Evolutionary conservation across 345 rosid genomes (phyloP).

Genomic region (Erodium maritimum): DNA sequence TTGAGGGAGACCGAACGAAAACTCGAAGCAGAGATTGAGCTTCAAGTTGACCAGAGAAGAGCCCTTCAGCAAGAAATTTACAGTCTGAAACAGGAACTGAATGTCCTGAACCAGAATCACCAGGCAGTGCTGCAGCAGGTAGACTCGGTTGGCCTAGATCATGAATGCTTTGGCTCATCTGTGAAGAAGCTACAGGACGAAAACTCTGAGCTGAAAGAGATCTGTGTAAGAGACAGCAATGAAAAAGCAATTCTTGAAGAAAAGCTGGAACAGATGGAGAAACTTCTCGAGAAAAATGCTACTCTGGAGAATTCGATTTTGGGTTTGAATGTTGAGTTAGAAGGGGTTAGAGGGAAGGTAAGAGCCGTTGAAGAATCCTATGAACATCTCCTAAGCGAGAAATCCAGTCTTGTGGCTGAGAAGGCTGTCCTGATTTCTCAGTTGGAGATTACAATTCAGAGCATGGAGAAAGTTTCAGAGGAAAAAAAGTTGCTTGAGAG

Average conservation of each 20-base stretch:
- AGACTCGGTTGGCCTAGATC: constrained; percentile 54
- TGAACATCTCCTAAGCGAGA: constrained; percentile 44
- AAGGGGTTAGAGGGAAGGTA: constrained; percentile 55
- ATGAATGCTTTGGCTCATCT: constrained; percentile 48
- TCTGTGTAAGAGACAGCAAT: constrained; percentile 32
- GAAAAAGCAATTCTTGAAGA: constrained; percentile 48
- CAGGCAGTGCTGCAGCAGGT: constrained; percentile 54
- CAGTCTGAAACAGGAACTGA: constrained; percentile 84
- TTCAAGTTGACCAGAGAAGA: constrained; percentile 77
- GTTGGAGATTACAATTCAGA: constrained; percentile 39
- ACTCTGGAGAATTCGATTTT: constrained; percentile 80
- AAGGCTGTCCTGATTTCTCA: constrained; percentile 44
- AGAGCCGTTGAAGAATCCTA: constrained; percentile 54
- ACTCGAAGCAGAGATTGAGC: constrained; percentile 88
- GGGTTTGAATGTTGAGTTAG: constrained; percentile 77
- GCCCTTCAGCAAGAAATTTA: constrained; percentile 97
- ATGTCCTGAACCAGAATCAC: constrained; percentile 58
- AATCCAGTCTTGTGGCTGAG: constrained; percentile 54
- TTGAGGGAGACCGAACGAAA: constrained; percentile 56
- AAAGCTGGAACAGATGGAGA: constrained; percentile 71
- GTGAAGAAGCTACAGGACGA: constrained; percentile 62
- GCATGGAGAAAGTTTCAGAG: constrained; percentile 48
- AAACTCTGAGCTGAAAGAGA: constrained; percentile 43
- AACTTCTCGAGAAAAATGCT: constrained; percentile 61
- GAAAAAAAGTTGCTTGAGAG: constrained; percentile 56